These are phyloP conservation scores for Pythium aphanidermatum DNA, from an alignment of 352 stramenopile species.

Conservation along the genomic window DNA sequence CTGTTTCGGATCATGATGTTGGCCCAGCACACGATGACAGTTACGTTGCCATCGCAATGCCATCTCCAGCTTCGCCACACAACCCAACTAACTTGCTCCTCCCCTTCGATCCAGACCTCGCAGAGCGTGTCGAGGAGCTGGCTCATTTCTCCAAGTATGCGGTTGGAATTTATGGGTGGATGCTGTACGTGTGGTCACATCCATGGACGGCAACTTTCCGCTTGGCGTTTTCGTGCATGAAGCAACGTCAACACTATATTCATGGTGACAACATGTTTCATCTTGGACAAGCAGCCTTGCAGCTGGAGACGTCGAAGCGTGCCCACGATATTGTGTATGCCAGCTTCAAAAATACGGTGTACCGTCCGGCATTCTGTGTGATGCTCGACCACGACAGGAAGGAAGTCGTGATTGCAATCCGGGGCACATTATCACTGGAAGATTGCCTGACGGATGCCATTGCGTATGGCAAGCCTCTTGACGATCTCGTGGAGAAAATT, in stretches of 20 bases:
- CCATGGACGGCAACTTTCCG: conserved; percentile 76
- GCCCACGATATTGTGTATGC: conserved; percentile 77
- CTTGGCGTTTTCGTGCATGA: conserved; percentile 71
- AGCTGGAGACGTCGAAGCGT: conserved; percentile 64
- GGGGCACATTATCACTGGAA: conserved; percentile 81
- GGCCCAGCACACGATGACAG: conserved; percentile 6
- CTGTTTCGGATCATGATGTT: no score
- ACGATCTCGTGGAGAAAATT: conserved; percentile 57
- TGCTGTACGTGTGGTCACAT: conserved; percentile 88
- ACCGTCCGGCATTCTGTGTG: conserved; percentile 75
- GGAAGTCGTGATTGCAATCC: conserved; percentile 76
- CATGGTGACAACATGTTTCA: conserved; percentile 86
- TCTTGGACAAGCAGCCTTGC: conserved; percentile 65
- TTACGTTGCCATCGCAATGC: conserved; percentile 53
- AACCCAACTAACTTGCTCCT: conserved; percentile 22
- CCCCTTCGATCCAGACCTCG: conserved; percentile 39
- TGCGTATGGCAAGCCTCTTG: conserved; percentile 71
- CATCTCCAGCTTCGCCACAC: conserved; percentile 12
- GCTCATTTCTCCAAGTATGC: conserved; percentile 85
- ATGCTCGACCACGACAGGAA: conserved; percentile 66
- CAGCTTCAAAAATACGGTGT: conserved; percentile 77
- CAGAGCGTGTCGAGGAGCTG: conserved; percentile 45
- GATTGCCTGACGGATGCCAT: conserved; percentile 85
- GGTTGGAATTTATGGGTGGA: conserved; percentile 86
- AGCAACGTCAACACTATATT: conserved; percentile 51